These are phyloP conservation scores for Allomyces javanicus DNA, from an alignment of 192 early-diverging fungal species.

Conservation along the genomic window DNA sequence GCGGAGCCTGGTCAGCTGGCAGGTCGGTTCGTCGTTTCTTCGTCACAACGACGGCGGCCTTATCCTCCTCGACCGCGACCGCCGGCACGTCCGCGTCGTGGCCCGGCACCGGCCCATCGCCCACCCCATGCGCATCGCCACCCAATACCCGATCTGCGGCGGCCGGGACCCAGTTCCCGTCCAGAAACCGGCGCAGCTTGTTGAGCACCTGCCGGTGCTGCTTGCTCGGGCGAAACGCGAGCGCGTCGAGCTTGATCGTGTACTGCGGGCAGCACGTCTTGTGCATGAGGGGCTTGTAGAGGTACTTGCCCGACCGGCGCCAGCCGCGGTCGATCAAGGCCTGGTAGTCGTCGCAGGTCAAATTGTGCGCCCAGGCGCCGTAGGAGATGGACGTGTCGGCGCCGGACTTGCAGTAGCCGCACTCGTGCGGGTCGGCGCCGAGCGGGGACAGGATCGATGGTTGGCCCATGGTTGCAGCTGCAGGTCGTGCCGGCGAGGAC, in stretches of 20 bases:
- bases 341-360: slow-evolving; percentile 17
- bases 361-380: neutral
- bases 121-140: slow-evolving; percentile 9
- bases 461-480: neutral
- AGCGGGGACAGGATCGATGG: neutral
- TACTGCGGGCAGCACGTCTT: slow-evolving; percentile 4
- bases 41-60: slow-evolving; percentile 1
- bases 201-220: slow-evolving; percentile 44
- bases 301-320: slow-evolving; percentile 16
- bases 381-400: neutral
- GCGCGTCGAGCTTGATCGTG: slow-evolving; percentile 26
- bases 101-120: slow-evolving; percentile 4
- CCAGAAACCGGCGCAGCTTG: slow-evolving; percentile 36
- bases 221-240: slow-evolving; percentile 31
- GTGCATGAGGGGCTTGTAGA: slow-evolving; percentile 1
- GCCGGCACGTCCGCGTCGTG: slow-evolving; percentile 12
- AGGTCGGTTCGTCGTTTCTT: slow-evolving; percentile 4
- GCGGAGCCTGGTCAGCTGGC: slow-evolving; percentile 9
- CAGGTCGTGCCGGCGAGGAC: too few species aligned
- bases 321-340: slow-evolving; percentile 20
- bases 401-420: neutral
- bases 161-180: slow-evolving; percentile 11
- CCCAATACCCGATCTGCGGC: slow-evolving; percentile 5
- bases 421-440: neutral
- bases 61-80: slow-evolving; percentile 5